Evolutionary conservation across 805 yeast genomes (phyloP).

Genomic region (Nakazawaea anatomiae): DNA sequence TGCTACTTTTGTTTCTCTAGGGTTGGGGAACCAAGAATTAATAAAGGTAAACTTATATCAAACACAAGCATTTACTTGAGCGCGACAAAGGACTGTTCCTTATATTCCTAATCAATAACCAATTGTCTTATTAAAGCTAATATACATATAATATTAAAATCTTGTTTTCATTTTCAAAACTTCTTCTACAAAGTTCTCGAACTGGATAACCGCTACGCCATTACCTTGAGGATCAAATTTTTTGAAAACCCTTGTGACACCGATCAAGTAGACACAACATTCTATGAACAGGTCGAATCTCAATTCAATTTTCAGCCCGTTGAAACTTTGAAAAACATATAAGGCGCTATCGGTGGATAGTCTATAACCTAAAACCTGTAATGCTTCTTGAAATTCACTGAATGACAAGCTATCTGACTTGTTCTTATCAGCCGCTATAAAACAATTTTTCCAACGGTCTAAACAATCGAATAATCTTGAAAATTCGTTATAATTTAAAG

Average conservation of each 20-base stretch:
- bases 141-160: constrained; percentile 1
- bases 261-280: constrained; percentile 66
- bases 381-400: constrained; percentile 14
- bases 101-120: too few species aligned
- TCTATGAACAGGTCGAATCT: constrained; percentile 82
- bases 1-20: not conserved
- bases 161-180: constrained; percentile 12
- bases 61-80: too few species aligned
- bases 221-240: constrained; percentile 69
- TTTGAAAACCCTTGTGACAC: constrained; percentile 73
- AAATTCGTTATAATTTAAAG: constrained; percentile 6
- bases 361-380: constrained; percentile 12
- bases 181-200: constrained; percentile 60
- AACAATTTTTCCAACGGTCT: constrained; percentile 7
- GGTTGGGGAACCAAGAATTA: not conserved
- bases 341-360: constrained; percentile 13
- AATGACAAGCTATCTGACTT: constrained; percentile 4
- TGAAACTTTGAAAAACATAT: constrained; percentile 8
- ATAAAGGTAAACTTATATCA: not conserved
- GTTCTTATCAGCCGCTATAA: constrained; percentile 6
- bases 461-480: constrained; percentile 8
- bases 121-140: too few species aligned
- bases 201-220: constrained; percentile 63
- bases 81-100: too few species aligned
- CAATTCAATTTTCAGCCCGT: constrained; percentile 21